Percentiles rank a stretch among this genome's conserved stretches.
phyloP scores from a whole-genome alignment of 116 monocot genomes.

The Phalaenopsis hybrid region DNA sequence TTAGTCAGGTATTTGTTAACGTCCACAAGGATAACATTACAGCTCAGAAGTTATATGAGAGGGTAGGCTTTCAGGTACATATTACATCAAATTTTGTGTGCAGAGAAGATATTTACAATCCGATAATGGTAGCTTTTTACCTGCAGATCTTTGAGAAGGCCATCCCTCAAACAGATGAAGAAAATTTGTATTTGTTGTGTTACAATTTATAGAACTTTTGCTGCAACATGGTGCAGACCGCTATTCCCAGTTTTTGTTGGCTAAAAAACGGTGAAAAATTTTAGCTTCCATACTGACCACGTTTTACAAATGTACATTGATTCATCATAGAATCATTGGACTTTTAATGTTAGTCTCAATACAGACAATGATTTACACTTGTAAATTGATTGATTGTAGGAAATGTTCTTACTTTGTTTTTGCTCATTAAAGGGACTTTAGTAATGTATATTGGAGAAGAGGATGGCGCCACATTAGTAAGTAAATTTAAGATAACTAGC shows the following conservation, averaged over 20 bases:
- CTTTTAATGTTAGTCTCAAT: not conserved
- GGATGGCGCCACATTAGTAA: too few relatives aligned
- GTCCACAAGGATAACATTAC: conserved; percentile 51
- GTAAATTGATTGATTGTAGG: too few relatives aligned
- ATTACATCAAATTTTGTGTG: not conserved
- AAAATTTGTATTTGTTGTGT: conserved; percentile 27
- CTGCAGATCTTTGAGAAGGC: conserved; percentile 36
- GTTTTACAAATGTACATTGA: not conserved
- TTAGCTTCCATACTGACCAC: not conserved
- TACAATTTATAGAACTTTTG: conserved; percentile 7
- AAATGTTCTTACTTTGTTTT: too few relatives aligned
- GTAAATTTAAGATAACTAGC: too few relatives aligned
- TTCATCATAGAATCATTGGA: not conserved
- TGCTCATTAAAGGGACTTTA: too few relatives aligned
- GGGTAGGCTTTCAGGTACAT: conserved; percentile 64
- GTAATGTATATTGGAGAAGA: too few relatives aligned
- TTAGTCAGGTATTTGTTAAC: conserved; percentile 44
- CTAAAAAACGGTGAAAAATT: not conserved
- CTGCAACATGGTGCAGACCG: too few relatives aligned
- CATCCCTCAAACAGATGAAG: conserved; percentile 5
- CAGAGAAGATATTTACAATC: not conserved
- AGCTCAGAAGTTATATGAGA: conserved; percentile 55
- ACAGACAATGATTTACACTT: not conserved
- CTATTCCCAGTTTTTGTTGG: too few relatives aligned
- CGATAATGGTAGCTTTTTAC: not conserved